Evolutionary conservation across 179 eudicot genomes (phyloP).

Genomic region (Silene coronaria): DNA sequence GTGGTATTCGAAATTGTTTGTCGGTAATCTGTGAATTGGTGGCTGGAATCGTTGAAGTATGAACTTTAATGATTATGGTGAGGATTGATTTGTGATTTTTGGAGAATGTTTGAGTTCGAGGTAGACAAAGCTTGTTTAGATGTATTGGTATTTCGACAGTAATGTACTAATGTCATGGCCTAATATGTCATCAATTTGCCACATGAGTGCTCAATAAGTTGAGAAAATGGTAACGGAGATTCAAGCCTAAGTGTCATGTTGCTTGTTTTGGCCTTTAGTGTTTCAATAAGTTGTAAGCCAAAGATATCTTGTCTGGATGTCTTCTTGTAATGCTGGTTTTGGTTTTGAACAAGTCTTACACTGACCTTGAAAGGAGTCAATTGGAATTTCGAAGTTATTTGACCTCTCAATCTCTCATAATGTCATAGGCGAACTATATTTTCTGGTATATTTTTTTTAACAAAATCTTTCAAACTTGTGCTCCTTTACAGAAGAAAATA

Average conservation of each 20-base stretch:
- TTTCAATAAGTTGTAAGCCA: neutral
- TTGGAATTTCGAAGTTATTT: neutral
- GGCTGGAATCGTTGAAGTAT: neutral
- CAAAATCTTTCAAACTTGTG: neutral
- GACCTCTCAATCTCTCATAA: neutral
- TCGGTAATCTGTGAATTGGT: too few species aligned
- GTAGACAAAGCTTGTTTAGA: neutral
- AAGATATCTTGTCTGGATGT: neutral
- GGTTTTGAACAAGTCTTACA: neutral
- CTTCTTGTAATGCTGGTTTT: neutral
- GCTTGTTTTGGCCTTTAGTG: neutral
- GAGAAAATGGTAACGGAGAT: too few species aligned
- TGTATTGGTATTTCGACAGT: neutral
- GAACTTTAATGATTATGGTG: neutral
- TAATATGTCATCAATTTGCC: too few species aligned
- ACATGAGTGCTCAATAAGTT: too few species aligned
- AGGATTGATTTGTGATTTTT: neutral
- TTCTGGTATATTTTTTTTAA: neutral
- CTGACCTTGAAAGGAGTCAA: neutral
- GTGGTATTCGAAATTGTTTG: neutral
- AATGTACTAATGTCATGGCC: neutral
- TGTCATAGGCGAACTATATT: neutral
- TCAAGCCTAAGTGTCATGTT: too few species aligned
- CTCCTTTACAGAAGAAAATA: slow-evolving; percentile 42
- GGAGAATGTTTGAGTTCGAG: neutral